A percentile compares a stretch with the other conserved stretches of the same genome.
phyloP scores from a whole-genome alignment of 306 rosid species.

The Amphicarpaea edgeworthii region DNA sequence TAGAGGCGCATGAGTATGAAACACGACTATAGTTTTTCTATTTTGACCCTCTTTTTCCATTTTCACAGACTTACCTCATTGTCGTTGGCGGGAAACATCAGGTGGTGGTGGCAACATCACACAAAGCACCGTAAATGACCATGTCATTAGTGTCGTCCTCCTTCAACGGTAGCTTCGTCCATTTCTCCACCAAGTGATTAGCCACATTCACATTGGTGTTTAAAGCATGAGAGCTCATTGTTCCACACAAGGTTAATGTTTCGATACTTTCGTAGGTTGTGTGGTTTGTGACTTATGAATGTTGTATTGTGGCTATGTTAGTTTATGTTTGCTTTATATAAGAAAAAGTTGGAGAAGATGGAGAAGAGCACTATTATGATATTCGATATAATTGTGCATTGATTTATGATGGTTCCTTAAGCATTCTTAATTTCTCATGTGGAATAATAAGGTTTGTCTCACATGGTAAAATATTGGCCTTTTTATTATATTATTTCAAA shows the following conservation, averaged over 20 bases:
- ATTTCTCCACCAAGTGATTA: conserved; percentile 32
- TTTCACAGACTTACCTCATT: background rate
- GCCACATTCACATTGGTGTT: background rate
- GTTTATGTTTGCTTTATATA: conserved; percentile 24
- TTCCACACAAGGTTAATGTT: conserved; percentile 19
- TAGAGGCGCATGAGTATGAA: background rate
- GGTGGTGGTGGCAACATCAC: conserved; percentile 42
- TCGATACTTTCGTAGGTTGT: background rate
- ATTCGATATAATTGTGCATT: background rate
- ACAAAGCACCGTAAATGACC: conserved; percentile 43
- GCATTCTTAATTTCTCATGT: background rate
- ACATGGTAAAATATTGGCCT: background rate
- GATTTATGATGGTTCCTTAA: background rate
- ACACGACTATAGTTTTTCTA: background rate
- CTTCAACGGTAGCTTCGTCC: conserved; percentile 50
- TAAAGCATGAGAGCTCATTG: conserved; percentile 22
- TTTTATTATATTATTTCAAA: too few species aligned
- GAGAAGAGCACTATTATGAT: background rate
- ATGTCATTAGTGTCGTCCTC: conserved; percentile 52
- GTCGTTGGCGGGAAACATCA: conserved; percentile 31
- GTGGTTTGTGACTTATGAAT: background rate
- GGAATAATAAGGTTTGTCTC: background rate
- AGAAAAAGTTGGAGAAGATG: background rate
- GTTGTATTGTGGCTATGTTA: background rate
- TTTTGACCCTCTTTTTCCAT: background rate